These are phyloP conservation scores for Chlamydomonas incerta DNA, from an alignment of 139 green algal species.

Conservation along the genomic window DNA sequence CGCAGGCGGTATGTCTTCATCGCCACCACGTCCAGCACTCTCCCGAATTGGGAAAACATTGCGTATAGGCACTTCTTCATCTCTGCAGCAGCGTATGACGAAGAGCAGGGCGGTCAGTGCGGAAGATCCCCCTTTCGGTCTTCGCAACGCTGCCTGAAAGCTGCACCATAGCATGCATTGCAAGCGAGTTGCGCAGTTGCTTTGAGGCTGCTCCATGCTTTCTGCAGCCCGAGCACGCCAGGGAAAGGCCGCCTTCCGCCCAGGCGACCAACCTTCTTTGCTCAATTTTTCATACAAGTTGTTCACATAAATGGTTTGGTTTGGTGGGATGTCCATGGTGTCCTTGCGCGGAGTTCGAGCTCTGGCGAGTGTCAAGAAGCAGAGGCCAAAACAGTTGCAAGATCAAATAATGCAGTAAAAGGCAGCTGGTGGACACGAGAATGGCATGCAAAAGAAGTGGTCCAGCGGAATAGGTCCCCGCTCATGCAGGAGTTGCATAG, in stretches of 20 bases:
- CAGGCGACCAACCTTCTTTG: slow-evolving; percentile 83
- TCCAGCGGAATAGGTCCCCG: no score
- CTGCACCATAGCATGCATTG: not conserved
- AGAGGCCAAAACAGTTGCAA: no score
- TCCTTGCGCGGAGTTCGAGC: no score
- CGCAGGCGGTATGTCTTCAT: slow-evolving; percentile 89
- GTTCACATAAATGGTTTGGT: slow-evolving; percentile 94
- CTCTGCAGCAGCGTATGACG: slow-evolving; percentile 70
- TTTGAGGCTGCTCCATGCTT: not conserved
- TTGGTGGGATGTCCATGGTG: slow-evolving; percentile 77
- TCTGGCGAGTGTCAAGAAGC: no score
- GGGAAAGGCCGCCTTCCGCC: slow-evolving; percentile 3
- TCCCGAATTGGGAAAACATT: slow-evolving; percentile 97
- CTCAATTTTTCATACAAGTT: slow-evolving; percentile 96
- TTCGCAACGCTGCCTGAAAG: no score
- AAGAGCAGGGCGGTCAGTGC: not conserved
- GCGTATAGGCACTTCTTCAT: slow-evolving; percentile 93
- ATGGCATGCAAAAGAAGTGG: no score
- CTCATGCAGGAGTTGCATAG: no score
- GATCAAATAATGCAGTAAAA: no score
- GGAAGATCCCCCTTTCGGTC: not conserved
- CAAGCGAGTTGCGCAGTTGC: not conserved
- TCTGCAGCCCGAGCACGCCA: no score
- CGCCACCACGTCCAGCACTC: slow-evolving; percentile 93
- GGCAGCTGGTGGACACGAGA: no score